These are phyloP conservation scores for Exobasidium cylindrosporum DNA, from an alignment of 1,284 basidiomycete genomes.

Conservation along the genomic window DNA sequence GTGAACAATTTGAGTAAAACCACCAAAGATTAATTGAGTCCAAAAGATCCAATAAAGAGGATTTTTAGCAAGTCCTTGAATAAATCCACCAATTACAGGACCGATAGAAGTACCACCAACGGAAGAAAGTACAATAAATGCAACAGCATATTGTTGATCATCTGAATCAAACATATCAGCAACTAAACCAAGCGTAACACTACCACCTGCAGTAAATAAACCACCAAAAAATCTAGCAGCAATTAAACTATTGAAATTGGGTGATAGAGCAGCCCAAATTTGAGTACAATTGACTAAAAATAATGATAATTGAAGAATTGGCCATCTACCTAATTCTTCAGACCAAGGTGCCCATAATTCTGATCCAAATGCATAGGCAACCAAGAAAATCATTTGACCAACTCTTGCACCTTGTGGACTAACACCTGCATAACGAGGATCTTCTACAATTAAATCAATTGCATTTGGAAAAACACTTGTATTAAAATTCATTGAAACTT, in stretches of 20 bases:
- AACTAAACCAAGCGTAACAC: slow-evolving; percentile 58
- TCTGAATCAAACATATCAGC: slow-evolving; percentile 54
- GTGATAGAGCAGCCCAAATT: slow-evolving; percentile 46
- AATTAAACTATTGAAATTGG: slow-evolving; percentile 50
- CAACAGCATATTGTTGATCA: slow-evolving; percentile 53
- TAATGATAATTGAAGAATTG: slow-evolving; percentile 48
- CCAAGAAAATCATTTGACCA: slow-evolving; percentile 57
- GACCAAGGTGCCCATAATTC: slow-evolving; percentile 55
- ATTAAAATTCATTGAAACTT: slow-evolving; percentile 57
- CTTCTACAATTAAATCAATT: slow-evolving; percentile 33
- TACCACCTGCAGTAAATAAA: slow-evolving; percentile 56
- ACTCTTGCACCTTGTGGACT: slow-evolving; percentile 55
- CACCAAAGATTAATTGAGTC: slow-evolving; percentile 57
- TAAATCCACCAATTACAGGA: slow-evolving; percentile 47
- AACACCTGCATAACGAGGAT: slow-evolving; percentile 48
- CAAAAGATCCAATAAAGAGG: slow-evolving; percentile 54
- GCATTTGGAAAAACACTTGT: slow-evolving; percentile 55
- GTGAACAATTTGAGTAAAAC: slow-evolving; percentile 55
- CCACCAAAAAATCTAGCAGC: slow-evolving; percentile 53
- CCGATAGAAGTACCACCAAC: slow-evolving; percentile 51
- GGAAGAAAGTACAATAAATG: slow-evolving; percentile 51
- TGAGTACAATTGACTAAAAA: slow-evolving; percentile 54
- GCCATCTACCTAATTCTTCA: slow-evolving; percentile 55
- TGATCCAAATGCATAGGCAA: slow-evolving; percentile 57
- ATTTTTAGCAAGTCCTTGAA: slow-evolving; percentile 25